These are phyloP conservation scores for Physcomitrium patens DNA, from an alignment of 225 moss, liverwort and hornwort species.

Conservation along the genomic window DNA sequence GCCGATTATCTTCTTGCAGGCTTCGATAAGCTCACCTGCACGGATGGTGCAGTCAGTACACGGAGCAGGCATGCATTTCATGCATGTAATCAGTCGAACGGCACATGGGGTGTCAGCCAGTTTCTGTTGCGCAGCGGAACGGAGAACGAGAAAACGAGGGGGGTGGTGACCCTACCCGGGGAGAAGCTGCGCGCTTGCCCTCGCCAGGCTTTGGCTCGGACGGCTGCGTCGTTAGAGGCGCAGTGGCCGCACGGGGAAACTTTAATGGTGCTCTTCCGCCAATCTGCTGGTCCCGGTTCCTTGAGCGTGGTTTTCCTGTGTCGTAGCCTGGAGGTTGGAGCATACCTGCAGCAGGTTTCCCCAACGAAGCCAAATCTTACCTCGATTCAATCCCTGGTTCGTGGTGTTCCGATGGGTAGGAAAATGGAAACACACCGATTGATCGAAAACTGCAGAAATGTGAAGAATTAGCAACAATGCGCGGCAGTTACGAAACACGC, in stretches of 20 bases:
- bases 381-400: not conserved
- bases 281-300: slow-evolving; percentile 36
- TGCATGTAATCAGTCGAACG: too few relatives aligned
- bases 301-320: slow-evolving; percentile 46
- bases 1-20: slow-evolving; percentile 67
- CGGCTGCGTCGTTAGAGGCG: slow-evolving; percentile 53
- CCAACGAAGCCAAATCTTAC: not conserved
- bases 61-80: too few relatives aligned
- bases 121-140: too few relatives aligned
- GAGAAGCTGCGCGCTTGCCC: slow-evolving; percentile 65
- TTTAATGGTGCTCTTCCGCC: slow-evolving; percentile 67
- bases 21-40: slow-evolving; percentile 59
- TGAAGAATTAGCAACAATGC: not conserved
- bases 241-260: slow-evolving; percentile 75
- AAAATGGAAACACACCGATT: not conserved
- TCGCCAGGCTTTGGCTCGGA: slow-evolving; percentile 54
- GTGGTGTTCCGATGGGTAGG: not conserved
- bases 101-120: too few relatives aligned
- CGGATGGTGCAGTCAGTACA: too few relatives aligned
- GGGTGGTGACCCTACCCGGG: slow-evolving; percentile 36
- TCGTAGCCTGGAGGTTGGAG: slow-evolving; percentile 33
- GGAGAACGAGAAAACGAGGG: not conserved
- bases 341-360: slow-evolving; percentile 27
- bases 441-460: too few relatives aligned
- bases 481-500: not conserved